A percentile compares a stretch with the other conserved stretches of the same genome.
These are phyloP conservation scores for Iberis pinnata DNA, from an alignment of 345 rosid species.

Conservation along the genomic window DNA sequence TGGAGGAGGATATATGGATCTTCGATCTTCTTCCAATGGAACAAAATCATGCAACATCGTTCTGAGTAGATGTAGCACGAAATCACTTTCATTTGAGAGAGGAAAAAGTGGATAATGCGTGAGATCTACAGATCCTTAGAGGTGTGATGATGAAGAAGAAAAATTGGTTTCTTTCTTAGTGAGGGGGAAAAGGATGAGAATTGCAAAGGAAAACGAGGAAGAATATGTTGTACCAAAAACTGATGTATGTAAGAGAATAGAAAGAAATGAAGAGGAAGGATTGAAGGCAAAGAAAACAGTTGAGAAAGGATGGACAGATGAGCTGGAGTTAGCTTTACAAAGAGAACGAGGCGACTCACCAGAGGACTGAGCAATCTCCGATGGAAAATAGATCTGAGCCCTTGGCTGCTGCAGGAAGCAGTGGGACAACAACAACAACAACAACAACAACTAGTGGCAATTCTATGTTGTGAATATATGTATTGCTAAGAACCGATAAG, in stretches of 20 bases:
- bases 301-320: slow-evolving; percentile 55
- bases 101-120: slow-evolving; percentile 19
- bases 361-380: too few species aligned
- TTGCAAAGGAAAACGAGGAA: slow-evolving; percentile 9
- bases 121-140: slow-evolving; percentile 7
- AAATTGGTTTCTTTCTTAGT: slow-evolving; percentile 11
- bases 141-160: slow-evolving; percentile 14
- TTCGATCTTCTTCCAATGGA: neutral
- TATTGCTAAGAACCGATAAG: too few species aligned
- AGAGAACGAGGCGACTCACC: too few species aligned
- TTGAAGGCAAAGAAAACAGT: slow-evolving; percentile 24
- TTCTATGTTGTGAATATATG: too few species aligned
- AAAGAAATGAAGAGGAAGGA: slow-evolving; percentile 21
- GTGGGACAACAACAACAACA: too few species aligned
- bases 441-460: too few species aligned
- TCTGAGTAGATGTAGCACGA: slow-evolving; percentile 17
- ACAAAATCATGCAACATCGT: slow-evolving; percentile 13
- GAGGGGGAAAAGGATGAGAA: slow-evolving; percentile 15
- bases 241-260: slow-evolving; percentile 12
- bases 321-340: slow-evolving; percentile 63
- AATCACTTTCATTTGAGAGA: slow-evolving; percentile 5
- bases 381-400: too few species aligned
- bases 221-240: slow-evolving; percentile 4
- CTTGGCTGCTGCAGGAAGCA: too few species aligned
- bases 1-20: slow-evolving; percentile 15